Percentiles rank a stretch among this genome's conserved stretches.
Conservation (phyloP, 2,329 filamentous ascomycete genomes). For the Orbilia brochopaga region DNA sequence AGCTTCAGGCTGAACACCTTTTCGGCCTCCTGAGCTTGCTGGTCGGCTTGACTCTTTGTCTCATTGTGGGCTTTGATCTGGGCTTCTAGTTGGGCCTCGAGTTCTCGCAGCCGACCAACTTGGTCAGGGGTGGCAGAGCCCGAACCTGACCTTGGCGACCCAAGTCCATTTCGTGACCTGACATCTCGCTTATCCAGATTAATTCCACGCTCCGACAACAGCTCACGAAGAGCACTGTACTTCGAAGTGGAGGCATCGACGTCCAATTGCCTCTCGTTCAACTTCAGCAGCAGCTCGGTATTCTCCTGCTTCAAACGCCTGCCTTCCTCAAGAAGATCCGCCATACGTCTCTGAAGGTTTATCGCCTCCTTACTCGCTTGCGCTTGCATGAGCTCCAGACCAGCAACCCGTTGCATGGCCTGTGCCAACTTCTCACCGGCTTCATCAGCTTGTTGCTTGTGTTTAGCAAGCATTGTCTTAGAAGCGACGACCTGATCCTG, state of each 20-base stretch:
- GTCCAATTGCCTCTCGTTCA: slow-evolving; percentile 87
- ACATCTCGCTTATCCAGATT: slow-evolving; percentile 72
- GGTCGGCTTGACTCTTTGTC: slow-evolving; percentile 75
- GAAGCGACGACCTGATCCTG: slow-evolving; percentile 80
- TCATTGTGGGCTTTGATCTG: slow-evolving; percentile 84
- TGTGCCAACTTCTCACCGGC: slow-evolving; percentile 87
- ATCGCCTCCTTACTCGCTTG: slow-evolving; percentile 94
- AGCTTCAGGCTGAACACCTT: slow-evolving; percentile 89
- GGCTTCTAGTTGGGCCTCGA: slow-evolving; percentile 84
- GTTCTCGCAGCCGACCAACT: slow-evolving; percentile 72
- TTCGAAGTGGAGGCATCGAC: slow-evolving; percentile 92
- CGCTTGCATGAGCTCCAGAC: slow-evolving; percentile 94
- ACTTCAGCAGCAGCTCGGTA: slow-evolving; percentile 78
- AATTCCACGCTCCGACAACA: slow-evolving; percentile 85
- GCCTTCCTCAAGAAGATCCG: slow-evolving; percentile 79
- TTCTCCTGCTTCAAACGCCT: slow-evolving; percentile 82
- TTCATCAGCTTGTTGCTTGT: slow-evolving; percentile 83
- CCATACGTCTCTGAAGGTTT: slow-evolving; percentile 85
- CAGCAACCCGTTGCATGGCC: slow-evolving; percentile 95
- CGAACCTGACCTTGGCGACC: slow-evolving; percentile 75
- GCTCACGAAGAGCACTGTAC: slow-evolving; percentile 89
- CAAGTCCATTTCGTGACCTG: slow-evolving; percentile 66
- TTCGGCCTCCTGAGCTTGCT: slow-evolving; percentile 84
- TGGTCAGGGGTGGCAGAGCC: slow-evolving; percentile 80
- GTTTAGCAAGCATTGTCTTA: slow-evolving; percentile 80